Conservation (phyloP, 805 yeast species). For the Metschnikowia colocasiae region DNA sequence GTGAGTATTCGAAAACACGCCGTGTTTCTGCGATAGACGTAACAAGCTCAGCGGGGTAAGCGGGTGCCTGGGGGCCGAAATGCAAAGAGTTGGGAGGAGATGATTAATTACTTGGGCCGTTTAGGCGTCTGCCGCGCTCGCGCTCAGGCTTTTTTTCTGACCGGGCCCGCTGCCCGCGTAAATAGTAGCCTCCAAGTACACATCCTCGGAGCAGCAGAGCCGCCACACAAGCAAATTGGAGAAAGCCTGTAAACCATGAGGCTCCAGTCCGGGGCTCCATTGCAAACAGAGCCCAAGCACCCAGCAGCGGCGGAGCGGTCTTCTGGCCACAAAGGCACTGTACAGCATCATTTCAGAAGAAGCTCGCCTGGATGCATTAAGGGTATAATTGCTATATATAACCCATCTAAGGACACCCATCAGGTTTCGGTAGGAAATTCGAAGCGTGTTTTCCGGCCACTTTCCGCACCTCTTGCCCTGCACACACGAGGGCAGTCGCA, state of each 20-base stretch:
- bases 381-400: background rate
- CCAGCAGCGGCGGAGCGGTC: too few relatives aligned
- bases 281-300: too few relatives aligned
- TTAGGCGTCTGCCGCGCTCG: slow-evolving; percentile 3
- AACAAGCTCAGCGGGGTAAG: slow-evolving; percentile 1
- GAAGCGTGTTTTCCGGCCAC: background rate
- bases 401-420: background rate
- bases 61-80: background rate
- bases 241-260: too few relatives aligned
- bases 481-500: background rate
- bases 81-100: slow-evolving; percentile 1
- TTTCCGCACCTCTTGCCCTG: background rate
- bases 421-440: background rate
- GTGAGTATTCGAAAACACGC: background rate
- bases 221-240: too few relatives aligned
- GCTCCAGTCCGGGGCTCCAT: too few relatives aligned
- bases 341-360: too few relatives aligned
- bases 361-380: background rate
- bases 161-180: background rate
- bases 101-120: background rate
- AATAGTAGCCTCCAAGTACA: background rate
- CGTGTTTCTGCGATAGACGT: background rate
- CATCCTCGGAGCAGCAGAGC: too few relatives aligned
- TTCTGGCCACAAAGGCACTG: too few relatives aligned
- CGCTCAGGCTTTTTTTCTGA: slow-evolving; percentile 3